Evolutionary conservation across 192 early-diverging fungal genomes (phyloP).

Genomic region (Pilobolus umbonatus): DNA sequence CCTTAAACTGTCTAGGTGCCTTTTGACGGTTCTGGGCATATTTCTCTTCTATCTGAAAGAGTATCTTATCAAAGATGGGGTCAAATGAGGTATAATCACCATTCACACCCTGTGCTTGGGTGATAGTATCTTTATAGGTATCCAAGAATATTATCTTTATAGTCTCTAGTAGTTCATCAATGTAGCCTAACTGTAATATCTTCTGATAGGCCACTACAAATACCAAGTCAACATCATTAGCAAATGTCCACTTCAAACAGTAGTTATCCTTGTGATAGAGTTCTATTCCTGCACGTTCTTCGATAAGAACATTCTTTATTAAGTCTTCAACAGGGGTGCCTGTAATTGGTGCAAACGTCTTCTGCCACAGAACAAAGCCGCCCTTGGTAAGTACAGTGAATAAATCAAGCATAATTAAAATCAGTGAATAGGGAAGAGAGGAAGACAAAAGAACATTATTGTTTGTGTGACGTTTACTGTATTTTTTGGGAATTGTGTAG

Average conservation of each 20-base stretch:
- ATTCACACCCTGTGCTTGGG: slow-evolving; percentile 23
- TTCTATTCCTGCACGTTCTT: slow-evolving; percentile 56
- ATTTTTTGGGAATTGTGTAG: no score
- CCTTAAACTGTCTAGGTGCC: slow-evolving; percentile 74
- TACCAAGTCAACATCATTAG: slow-evolving; percentile 75
- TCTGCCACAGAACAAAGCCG: slow-evolving; percentile 84
- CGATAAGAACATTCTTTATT: slow-evolving; percentile 75
- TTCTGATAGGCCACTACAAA: slow-evolving; percentile 88
- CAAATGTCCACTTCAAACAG: slow-evolving; percentile 73
- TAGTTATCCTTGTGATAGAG: slow-evolving; percentile 65
- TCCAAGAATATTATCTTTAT: slow-evolving; percentile 64
- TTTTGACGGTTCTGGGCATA: slow-evolving; percentile 42
- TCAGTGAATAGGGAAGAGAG: not conserved
- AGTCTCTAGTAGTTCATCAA: slow-evolving; percentile 74
- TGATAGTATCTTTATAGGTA: slow-evolving; percentile 44
- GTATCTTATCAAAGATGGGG: slow-evolving; percentile 64
- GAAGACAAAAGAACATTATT: no score
- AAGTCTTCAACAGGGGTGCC: slow-evolving; percentile 67
- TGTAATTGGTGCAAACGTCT: slow-evolving; percentile 53
- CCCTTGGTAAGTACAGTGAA: slow-evolving; percentile 82
- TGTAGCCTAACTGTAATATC: slow-evolving; percentile 77
- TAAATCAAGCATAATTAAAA: slow-evolving; percentile 71
- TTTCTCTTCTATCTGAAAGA: slow-evolving; percentile 65
- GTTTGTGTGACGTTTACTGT: no score
- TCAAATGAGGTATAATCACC: slow-evolving; percentile 48